Evolutionary conservation across 192 early-diverging fungal genomes (phyloP).

Genomic region (Phlyctochytrium arcticum): DNA sequence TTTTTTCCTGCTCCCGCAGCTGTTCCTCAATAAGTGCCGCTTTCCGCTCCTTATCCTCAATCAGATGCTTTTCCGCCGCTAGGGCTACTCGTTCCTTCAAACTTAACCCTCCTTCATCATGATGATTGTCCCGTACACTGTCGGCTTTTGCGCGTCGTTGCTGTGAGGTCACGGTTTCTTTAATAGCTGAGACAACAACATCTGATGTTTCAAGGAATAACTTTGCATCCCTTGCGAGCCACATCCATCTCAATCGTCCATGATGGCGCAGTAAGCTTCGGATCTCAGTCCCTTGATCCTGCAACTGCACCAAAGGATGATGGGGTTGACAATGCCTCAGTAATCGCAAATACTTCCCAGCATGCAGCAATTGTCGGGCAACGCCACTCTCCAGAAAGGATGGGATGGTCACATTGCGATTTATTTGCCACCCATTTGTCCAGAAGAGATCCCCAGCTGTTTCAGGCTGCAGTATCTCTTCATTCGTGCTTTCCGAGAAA

Average conservation of each 20-base stretch:
- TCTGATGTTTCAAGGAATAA: too few species aligned
- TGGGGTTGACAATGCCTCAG: conserved; percentile 3
- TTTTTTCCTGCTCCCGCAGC: too few species aligned
- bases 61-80: too few species aligned
- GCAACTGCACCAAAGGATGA: conserved; percentile 2
- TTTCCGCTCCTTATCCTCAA: too few species aligned
- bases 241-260: neutral
- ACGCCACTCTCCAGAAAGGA: conserved; percentile 1
- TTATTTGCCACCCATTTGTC: conserved; percentile 11
- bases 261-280: neutral
- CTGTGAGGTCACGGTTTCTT: too few species aligned
- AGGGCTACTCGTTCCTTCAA: too few species aligned
- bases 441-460: conserved; percentile 7
- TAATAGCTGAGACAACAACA: too few species aligned
- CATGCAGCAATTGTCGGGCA: conserved; percentile 5
- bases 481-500: neutral
- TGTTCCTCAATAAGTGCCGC: too few species aligned
- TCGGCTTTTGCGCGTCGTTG: too few species aligned
- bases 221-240: too few species aligned
- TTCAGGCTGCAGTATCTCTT: neutral
- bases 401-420: neutral
- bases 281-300: neutral
- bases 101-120: too few species aligned
- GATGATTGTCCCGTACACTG: too few species aligned
- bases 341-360: conserved; percentile 17